These are phyloP conservation scores for Endocladia muricata DNA, from an alignment of 31 red algal species.

Conservation along the genomic window DNA sequence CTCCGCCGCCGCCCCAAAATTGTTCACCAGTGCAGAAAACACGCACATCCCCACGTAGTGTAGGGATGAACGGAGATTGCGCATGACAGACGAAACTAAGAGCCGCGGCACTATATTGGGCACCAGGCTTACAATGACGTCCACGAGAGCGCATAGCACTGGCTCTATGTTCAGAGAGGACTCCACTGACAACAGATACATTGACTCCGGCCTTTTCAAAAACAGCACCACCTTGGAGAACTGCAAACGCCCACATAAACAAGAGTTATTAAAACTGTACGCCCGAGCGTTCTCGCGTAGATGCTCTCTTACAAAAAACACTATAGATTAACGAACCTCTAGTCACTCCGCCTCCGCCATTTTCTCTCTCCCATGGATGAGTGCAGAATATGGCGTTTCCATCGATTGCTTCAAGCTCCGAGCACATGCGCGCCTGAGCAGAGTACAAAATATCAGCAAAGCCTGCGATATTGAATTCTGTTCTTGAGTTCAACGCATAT, in stretches of 20 bases:
- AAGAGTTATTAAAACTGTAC: neutral
- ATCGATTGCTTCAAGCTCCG: slow-evolving; percentile 61
- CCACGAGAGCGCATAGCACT: slow-evolving; percentile 1
- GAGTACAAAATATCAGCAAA: slow-evolving; percentile 22
- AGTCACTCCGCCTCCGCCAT: slow-evolving; percentile 66
- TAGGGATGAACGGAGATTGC: slow-evolving; percentile 75
- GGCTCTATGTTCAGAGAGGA: slow-evolving; percentile 13
- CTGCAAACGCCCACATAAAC: neutral
- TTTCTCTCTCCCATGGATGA: slow-evolving; percentile 58
- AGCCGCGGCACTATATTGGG: slow-evolving; percentile 61
- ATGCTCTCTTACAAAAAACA: neutral
- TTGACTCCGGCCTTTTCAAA: slow-evolving; percentile 98
- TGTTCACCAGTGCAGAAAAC: slow-evolving; percentile 39
- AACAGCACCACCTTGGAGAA: slow-evolving; percentile 68
- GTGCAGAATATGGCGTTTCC: slow-evolving; percentile 43
- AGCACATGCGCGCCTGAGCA: slow-evolving; percentile 63
- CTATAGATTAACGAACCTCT: slow-evolving; percentile 19
- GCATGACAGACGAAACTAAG: slow-evolving; percentile 86
- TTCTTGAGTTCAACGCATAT: too few relatives aligned
- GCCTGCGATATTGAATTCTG: neutral
- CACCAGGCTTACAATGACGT: neutral
- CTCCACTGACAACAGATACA: slow-evolving; percentile 66
- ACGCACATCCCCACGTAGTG: slow-evolving; percentile 70
- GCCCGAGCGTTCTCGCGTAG: neutral
- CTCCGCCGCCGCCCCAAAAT: slow-evolving; percentile 70